Base-by-base conservation (phyloP, 768 basidiomycete species). In the Boletus tomentosulus region DNA sequence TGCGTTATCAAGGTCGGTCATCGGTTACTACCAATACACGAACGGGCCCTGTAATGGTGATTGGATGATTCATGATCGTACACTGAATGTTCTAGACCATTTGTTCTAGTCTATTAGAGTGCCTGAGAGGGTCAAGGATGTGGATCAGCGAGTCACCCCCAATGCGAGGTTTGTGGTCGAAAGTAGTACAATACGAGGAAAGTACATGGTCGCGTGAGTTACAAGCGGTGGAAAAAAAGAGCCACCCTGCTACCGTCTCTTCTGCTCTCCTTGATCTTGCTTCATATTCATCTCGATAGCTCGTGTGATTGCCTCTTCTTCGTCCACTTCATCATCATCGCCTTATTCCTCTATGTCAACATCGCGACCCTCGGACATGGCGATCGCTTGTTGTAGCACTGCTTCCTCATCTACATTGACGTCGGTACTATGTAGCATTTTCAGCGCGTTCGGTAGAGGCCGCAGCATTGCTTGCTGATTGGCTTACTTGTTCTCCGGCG, bases 241-340 rank as follows among this genome's bases (percentile, higher is more conserved):
- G 44, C 13, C 2, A 44, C 11, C 10, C 27, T 53, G 30, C 53
- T 59, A 64, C 64, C 66, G 61, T 47, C 67, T 71, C 27, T 72
- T 71, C 62, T 79, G 74, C 47, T 71, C 69, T 58, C 74, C 69
- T 54, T 82, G 76, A 54, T 81, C 76, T 45, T 77, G 76, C 65
- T 85, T 79, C 89, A 96, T 87, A 66, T 92, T 96, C 91, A 96
- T 92, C 69, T 83, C 85, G 61, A 97, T 98, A 13, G 96, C 97
- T 44, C 83, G 76, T 45, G 86, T 83, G 66, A 98, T 98, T 30
- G 87, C 94, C 50, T 86, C 93, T 59, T 97, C 95, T 64, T 95
- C 92, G 55, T 82, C 81, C 64, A 84, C 76, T 49, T 84, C 85
- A 4, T 88, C 90, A 4, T 87, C 90, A 2, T 81, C 81, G 37